Evolutionary conservation across 345 rosid species (phyloP).

Genomic region (Mallotus nudiflorus): DNA sequence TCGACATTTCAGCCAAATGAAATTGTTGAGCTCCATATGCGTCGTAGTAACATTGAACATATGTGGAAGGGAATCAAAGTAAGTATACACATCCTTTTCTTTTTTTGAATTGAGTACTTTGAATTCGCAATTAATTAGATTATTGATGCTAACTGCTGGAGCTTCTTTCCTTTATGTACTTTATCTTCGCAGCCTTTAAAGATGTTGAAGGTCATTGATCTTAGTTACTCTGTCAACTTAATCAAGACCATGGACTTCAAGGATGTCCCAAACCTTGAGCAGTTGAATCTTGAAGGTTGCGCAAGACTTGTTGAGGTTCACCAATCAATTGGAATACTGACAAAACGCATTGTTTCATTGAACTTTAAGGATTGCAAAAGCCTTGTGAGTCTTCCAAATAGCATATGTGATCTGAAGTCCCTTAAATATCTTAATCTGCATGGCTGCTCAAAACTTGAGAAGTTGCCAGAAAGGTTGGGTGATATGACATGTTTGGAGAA

Average conservation of each 20-base stretch:
- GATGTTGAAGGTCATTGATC: constrained; percentile 5
- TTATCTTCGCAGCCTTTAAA: background rate
- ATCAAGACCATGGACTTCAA: background rate
- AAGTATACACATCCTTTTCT: background rate
- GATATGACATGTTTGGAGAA: background rate
- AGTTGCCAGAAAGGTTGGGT: constrained; percentile 2
- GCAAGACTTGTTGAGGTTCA: constrained; percentile 8
- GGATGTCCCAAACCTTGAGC: background rate
- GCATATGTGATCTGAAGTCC: background rate
- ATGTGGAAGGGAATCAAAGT: constrained; percentile 3
- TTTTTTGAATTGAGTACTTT: too few relatives aligned
- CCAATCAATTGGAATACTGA: constrained; percentile 6
- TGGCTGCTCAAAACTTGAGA: constrained; percentile 13
- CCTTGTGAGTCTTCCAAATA: constrained; percentile 9
- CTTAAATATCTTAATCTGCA: background rate
- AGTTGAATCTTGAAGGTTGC: background rate
- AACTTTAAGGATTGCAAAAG: background rate
- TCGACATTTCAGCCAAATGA: too few relatives aligned
- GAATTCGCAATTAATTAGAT: too few relatives aligned
- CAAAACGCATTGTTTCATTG: background rate
- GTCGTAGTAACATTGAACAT: background rate
- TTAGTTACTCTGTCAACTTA: background rate
- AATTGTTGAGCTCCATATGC: too few relatives aligned
- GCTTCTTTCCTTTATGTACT: background rate
- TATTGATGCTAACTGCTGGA: too few relatives aligned